Base-by-base conservation (phyloP, 2,329 filamentous ascomycete genomes). In the Corniculantispora saksenae region DNA sequence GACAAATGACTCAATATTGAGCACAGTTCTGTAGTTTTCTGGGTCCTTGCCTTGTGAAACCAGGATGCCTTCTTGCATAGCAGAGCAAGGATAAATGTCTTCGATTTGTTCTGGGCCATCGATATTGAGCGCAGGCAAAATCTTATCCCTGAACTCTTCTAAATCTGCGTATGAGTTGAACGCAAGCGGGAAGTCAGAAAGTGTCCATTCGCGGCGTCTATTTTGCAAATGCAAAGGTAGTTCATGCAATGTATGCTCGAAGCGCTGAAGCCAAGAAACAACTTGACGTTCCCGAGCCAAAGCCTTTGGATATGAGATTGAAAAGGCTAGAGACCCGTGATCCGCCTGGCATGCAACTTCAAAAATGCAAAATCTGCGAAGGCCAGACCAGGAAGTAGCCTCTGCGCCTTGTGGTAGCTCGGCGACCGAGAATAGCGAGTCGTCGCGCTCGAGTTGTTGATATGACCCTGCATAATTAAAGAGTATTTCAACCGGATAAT, bases 401-500 rank as follows among this genome's bases (percentile, higher is more conserved):
- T 50, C 47, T 3, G 47, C 19, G n/a, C 47, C 47, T 10, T 21
- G n/a, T 4, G 47, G 47, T 10, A 50, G 19, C 3, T 38, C 40
- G 6, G 21, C 38, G 10, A 25, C 55, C 1, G 40, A 27, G 13
- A 61, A 64, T 29, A 55, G 58, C 13, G 56, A 32, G 13, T 75
- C 77, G 3, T 72, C 68, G 0, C 75, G 71, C 60, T 82, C 79
- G 3, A 81, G 73, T 47, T 81, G 78, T 67, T 83, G 80, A 64
- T 78, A 81, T 21, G 76, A 75, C 1, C 82, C 65, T 12, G 27
- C 50, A 66, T 81, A 84, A 68, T 84, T 83, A 74, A 84, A 83
- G 0, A 80, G 69, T 1, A 84, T 68, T 67, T 84, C 82, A 64
- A 80, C 76, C 0, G 74, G 70, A 71, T 21, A 38, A 13, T 57